Evolutionary conservation across 768 basidiomycete genomes (phyloP).

Genomic region (Leucosporidium scottii): DNA sequence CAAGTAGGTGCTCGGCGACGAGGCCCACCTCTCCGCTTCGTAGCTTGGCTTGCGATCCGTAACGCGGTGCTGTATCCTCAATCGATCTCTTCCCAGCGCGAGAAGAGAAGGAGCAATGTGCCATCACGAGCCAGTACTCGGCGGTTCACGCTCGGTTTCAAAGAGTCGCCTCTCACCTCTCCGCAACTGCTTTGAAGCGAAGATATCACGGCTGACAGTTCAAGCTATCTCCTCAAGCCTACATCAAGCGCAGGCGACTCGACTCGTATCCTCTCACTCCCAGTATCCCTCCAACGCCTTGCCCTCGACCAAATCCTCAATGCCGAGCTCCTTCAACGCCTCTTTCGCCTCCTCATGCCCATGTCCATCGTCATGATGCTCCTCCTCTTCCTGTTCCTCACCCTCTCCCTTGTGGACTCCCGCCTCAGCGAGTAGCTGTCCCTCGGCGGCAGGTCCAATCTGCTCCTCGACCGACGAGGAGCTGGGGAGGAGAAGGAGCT

Average conservation of each 20-base stretch:
- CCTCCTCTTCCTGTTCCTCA: conserved; percentile 45
- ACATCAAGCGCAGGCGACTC: background rate
- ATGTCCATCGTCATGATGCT: conserved; percentile 44
- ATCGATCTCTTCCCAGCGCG: no score
- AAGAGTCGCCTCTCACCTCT: no score
- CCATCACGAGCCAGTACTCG: no score
- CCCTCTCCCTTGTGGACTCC: conserved; percentile 9
- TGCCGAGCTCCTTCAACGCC: conserved; percentile 46
- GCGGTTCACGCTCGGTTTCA: no score
- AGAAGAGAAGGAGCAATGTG: no score
- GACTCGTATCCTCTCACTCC: conserved; percentile 40
- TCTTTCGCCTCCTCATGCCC: conserved; percentile 34
- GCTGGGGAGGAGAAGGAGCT: conserved; percentile 54
- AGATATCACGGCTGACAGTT: no score
- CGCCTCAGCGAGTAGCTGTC: conserved; percentile 32
- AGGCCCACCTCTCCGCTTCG: no score
- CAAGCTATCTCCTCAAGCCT: no score
- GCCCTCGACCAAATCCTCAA: conserved; percentile 50
- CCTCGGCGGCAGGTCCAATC: conserved; percentile 41
- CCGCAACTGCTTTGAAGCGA: no score
- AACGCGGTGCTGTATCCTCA: no score
- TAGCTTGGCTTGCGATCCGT: no score
- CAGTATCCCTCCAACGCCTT: conserved; percentile 54
- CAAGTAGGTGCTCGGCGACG: background rate
- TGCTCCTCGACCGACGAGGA: conserved; percentile 50